Conservation (phyloP, 2,329 filamentous ascomycete species). For the Fusarium redolens region DNA sequence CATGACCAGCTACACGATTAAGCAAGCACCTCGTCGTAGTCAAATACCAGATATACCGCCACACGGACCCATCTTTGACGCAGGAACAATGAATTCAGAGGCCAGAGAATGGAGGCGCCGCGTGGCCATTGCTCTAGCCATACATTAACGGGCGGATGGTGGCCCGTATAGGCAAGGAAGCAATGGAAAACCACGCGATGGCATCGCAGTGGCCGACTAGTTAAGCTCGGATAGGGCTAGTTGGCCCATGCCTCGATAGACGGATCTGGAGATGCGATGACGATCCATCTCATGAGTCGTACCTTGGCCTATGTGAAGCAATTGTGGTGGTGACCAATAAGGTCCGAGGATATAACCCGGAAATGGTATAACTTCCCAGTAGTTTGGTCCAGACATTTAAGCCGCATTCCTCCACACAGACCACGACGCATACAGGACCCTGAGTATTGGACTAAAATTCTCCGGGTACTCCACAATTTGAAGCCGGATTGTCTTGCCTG, state of each 20-base stretch:
- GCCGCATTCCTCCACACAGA: constrained; percentile 20
- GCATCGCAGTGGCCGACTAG: not conserved
- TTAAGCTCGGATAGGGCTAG: not conserved
- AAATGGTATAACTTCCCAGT: constrained; percentile 11
- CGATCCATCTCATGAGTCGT: constrained; percentile 1
- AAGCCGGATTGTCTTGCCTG: not conserved
- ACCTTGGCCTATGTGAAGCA: not conserved
- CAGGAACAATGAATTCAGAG: constrained; percentile 7
- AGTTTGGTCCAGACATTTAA: constrained; percentile 7
- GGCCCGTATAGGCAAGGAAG: constrained; percentile 1
- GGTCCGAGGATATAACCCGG: not conserved
- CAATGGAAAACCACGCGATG: not conserved
- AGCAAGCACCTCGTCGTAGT: constrained; percentile 1
- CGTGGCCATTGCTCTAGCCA: not conserved
- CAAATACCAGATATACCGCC: constrained; percentile 15
- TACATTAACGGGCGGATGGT: not conserved
- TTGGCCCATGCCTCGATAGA: not conserved
- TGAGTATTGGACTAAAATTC: not conserved
- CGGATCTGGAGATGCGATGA: constrained; percentile 1
- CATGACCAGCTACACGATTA: not conserved
- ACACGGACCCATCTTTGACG: constrained; percentile 4
- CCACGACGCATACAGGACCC: not conserved
- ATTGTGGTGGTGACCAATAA: not conserved
- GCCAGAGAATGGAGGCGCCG: constrained; percentile 5
- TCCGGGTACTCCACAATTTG: not conserved